Evolutionary conservation across 495 filamentous ascomycete species (phyloP), one percentile per base, ranked within the genome.

Genomic region (Penicillium bovifimosum): DNA sequence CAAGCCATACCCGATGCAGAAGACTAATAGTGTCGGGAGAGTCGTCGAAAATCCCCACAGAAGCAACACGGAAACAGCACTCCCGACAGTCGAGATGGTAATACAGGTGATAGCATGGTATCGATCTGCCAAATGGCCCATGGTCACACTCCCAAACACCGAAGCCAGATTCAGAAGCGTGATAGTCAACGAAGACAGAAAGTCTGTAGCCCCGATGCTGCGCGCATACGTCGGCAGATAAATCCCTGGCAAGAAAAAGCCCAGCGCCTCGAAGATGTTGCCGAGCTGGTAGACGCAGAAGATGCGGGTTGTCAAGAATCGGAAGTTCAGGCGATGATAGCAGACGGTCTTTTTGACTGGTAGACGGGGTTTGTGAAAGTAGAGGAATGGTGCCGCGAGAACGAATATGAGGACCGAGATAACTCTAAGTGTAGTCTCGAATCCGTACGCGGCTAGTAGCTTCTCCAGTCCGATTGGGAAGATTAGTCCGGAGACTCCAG

Each of bases 1-100:
- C 5, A 86, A 58, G 1, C 86, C 86, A 55, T 84, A 88, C 13
- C 80, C 52, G 9, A 88, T 51, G 16, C 70, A 74, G 45, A 88
- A 87, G 8, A 80, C 50, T 43, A 80, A 78, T 35, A 87, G 60
- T 28, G 76, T 60, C 0, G 79, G 59, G 10, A 84, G 53, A 2
- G 68, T 71, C 0, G 63, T 67, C 0, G 82, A 69, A 10, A 87
- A 64, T 0, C 84, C 85, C 86, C 86, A 88, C 17, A 87, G 55
- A 5, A 87, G 39, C 43, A 88, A 83, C 0, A 85, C 72, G 0
- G 77, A 69, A 4, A 80, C 13, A 2, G 75, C 67, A 5, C 79
- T 73, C 1, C 81, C 83, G 9, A 77, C 44, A 8, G 80, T 73
- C 0, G 77, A 78, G 5, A 85, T 60, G 0, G 81, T 55, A 27